Base-by-base conservation (phyloP, 306 rosid species). In the Dalbergia cochinchinensis region DNA sequence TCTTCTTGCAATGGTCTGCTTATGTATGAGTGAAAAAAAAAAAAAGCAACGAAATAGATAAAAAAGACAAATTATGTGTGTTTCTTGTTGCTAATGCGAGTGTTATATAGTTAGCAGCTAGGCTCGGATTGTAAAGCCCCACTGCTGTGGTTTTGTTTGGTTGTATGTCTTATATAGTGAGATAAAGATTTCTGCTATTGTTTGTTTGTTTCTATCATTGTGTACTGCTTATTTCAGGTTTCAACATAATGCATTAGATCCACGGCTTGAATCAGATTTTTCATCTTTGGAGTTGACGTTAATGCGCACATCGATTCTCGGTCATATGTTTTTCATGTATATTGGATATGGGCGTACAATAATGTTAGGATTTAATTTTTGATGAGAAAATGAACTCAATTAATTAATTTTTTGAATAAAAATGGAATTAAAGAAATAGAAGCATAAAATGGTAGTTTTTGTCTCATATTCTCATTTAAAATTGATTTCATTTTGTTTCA, bases 111-210 rank as follows among this genome's bases (percentile, higher is more conserved):
- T 16, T 19, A 39, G n/a, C 39, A 18, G 53, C 60, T 68, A 8
- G 45, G 48, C 15, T 55, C 16, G 62, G 68, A 42, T 66, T 65
- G 69, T 80, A 44, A 62, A 74, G 8, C 69, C 74, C 64, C 80
- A 31, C 76, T 67, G 8, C 42, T 57, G 35, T 65, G 33, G 76
- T 54, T 64, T 22, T 79, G 51, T 79, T 71, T 62, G 78, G 8
- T 71, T 71, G 72, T 69, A 72, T 41, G n/a, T 65, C 15, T 31
- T 31, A 0, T 42, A 0, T 42, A 55, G 53, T 3, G 34, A 65
- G 74, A 65, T 73, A 73, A 73, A 5, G 3, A 6, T 54, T 41
- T 42, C 5, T 63, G 15, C 54, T 73, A 71, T 62, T 35, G 73
- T 2, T 34, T 0, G 8, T n/a, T 35, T 7, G n/a, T 3, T 55